Percentiles rank a stretch among this genome's conserved stretches.
These are phyloP conservation scores for Geotrichum phurueaensis DNA, from an alignment of 1,139 yeast species.

Conservation along the genomic window DNA sequence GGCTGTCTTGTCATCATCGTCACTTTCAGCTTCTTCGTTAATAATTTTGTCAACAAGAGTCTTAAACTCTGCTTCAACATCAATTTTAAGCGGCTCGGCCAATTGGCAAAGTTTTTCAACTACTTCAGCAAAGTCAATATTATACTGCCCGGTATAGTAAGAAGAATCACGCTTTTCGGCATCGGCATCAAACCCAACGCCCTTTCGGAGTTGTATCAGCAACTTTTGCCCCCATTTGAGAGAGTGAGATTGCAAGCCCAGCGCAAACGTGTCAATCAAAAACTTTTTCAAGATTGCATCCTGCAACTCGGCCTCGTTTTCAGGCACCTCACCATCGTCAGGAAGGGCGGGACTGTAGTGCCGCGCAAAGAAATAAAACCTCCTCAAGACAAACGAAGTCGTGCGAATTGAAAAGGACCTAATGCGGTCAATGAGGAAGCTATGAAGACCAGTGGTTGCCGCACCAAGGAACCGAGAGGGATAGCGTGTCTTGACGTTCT, in stretches of 20 bases:
- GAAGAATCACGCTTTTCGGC: conserved; percentile 21
- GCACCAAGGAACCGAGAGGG: conserved; percentile 78
- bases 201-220: conserved; percentile 29
- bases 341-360: conserved; percentile 49
- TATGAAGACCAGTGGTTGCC: conserved; percentile 52
- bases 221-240: conserved; percentile 33
- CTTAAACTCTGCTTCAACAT: conserved; percentile 41
- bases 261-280: conserved; percentile 43
- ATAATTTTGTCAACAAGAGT: conserved; percentile 7
- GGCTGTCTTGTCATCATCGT: background rate
- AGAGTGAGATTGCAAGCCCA: conserved; percentile 34
- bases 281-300: conserved; percentile 42
- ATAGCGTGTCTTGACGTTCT: conserved; percentile 53
- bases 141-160: conserved; percentile 21
- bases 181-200: conserved; percentile 21
- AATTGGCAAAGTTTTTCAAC: conserved; percentile 47
- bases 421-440: conserved; percentile 44
- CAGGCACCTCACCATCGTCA: conserved; percentile 35
- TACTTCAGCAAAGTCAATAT: conserved; percentile 31
- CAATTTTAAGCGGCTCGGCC: conserved; percentile 57
- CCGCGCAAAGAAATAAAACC: conserved; percentile 60
- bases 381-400: conserved; percentile 46
- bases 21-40: background rate
- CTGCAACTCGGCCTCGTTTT: conserved; percentile 33
- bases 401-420: conserved; percentile 33